phyloP scores from a whole-genome alignment of 2,329 filamentous ascomycete genomes.

The Camillea tinctor region DNA sequence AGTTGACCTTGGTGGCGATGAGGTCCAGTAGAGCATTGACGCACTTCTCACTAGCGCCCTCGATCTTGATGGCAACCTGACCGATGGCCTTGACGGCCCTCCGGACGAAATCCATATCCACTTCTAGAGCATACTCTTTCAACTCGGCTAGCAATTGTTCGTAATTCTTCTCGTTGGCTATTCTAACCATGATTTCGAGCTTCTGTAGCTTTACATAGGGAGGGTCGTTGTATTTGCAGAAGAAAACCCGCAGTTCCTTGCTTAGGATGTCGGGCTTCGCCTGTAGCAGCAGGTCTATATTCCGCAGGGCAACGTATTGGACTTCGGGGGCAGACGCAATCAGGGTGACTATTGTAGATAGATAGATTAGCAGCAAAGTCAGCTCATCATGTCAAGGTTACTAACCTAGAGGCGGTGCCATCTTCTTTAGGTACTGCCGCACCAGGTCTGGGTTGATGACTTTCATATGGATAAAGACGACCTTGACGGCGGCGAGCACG shows the following conservation, averaged over 20 bases:
- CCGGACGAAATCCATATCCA: constrained; percentile 98
- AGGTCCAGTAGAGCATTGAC: constrained; percentile 91
- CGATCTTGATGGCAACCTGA: constrained; percentile 98
- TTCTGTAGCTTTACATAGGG: constrained; percentile 98
- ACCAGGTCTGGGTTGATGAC: constrained; percentile 74
- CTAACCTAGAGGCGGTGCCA: constrained; percentile 90
- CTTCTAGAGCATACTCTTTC: constrained; percentile 96
- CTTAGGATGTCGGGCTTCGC: constrained; percentile 95
- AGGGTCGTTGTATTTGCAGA: constrained; percentile 99
- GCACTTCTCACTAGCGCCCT: constrained; percentile 90
- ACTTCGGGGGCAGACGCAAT: constrained; percentile 95
- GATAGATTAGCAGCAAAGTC: constrained; percentile 13
- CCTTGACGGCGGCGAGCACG: constrained; percentile 95
- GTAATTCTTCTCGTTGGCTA: constrained; percentile 95
- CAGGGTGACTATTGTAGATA: constrained; percentile 69
- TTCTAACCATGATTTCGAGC: constrained; percentile 95
- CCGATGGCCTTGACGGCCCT: constrained; percentile 94
- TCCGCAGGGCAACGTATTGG: constrained; percentile 93
- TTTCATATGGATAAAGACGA: constrained; percentile 95
- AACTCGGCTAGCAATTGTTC: constrained; percentile 92
- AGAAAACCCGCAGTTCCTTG: constrained; percentile 97
- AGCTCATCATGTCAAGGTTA: constrained; percentile 5
- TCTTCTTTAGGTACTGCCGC: constrained; percentile 92
- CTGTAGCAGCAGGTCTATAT: constrained; percentile 93
- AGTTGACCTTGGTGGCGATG: constrained; percentile 97